Evolutionary conservation across 2,329 filamentous ascomycete species (phyloP), one percentile per base, ranked within the genome.

Genomic region (Penicillium sp.): DNA sequence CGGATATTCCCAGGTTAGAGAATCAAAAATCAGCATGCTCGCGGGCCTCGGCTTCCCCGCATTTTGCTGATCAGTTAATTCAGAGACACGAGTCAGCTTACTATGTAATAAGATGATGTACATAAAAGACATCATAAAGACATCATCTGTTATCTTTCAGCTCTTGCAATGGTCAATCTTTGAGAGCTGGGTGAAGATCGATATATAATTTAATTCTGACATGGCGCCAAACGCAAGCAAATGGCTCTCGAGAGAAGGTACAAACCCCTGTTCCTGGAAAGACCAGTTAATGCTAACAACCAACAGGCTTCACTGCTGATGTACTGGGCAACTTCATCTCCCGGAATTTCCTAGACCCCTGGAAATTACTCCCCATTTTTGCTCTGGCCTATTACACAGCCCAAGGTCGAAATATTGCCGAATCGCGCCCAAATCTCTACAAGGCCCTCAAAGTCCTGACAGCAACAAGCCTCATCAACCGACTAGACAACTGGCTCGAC

Each of bases 311-410:
- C 66, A 84, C 80, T 35, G 77, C 78, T 56, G 87, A 89, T 66
- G 82, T 85, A 12, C 60, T 89, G 56, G 73, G 81, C 35, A 78
- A 78, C 37, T 66, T 88, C 38, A 67, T 90, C 61, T 80, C 82
- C 59, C 77, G 77, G 51, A 90, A 86, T 0, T 77, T 81, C 7
- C 75, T 90, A 56, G 88, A 88, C 66, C 87, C 88, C 1, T 76
- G 78, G 37, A 73, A 89, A 19, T 80, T 88, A 0, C 73, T 90
- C 12, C 83, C 87, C 0, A 75, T 90, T 25, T 65, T 89, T 42
- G 78, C 89, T 5, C 76, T 86, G 22, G 82, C 84, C 9, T 80
- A 82, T 28, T 87, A 84, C 75, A 88, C 86, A n/a, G 77, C 81
- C 61, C 79, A 79, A 61, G 87, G 88, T 47, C 77, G 79, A 53